phyloP scores from a whole-genome alignment of 208 protist species.

The Herpetomonas muscarum region DNA sequence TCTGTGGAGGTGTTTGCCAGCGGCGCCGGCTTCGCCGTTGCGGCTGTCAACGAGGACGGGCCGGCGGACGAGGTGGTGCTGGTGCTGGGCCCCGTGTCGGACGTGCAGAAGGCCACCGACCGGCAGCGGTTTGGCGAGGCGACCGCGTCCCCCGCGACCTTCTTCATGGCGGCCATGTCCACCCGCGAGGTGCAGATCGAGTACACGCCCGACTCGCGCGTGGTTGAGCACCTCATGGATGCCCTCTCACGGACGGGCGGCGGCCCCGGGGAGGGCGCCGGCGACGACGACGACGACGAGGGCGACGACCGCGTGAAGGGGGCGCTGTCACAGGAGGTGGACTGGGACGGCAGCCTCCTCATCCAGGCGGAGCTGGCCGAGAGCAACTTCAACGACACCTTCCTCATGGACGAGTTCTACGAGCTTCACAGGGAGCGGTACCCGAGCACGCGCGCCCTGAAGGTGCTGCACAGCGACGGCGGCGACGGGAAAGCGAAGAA shows the following conservation, averaged over 20 bases:
- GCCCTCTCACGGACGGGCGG: background rate
- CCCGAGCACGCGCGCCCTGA: slow-evolving; percentile 39
- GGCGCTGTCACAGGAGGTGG: slow-evolving; percentile 31
- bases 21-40: slow-evolving; percentile 57
- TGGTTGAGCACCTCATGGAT: slow-evolving; percentile 20
- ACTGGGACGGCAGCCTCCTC: slow-evolving; percentile 79
- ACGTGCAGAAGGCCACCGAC: slow-evolving; percentile 27
- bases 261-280: background rate
- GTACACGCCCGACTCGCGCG: slow-evolving; percentile 52
- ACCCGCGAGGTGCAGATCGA: slow-evolving; percentile 68
- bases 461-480: slow-evolving; percentile 13
- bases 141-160: slow-evolving; percentile 36
- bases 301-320: slow-evolving; percentile 17
- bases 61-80: slow-evolving; percentile 59
- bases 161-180: slow-evolving; percentile 66
- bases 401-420: slow-evolving; percentile 91
- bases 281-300: slow-evolving; percentile 21
- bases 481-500: background rate
- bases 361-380: slow-evolving; percentile 67
- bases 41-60: slow-evolving; percentile 63
- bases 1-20: slow-evolving; percentile 58
- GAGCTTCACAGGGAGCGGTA: slow-evolving; percentile 51
- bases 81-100: slow-evolving; percentile 40
- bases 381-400: slow-evolving; percentile 79
- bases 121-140: slow-evolving; percentile 38